A percentile compares a stretch with the other conserved stretches of the same genome.
Conservation (phyloP, 2,329 filamentous ascomycete species). For the Colletotrichum navitas region DNA sequence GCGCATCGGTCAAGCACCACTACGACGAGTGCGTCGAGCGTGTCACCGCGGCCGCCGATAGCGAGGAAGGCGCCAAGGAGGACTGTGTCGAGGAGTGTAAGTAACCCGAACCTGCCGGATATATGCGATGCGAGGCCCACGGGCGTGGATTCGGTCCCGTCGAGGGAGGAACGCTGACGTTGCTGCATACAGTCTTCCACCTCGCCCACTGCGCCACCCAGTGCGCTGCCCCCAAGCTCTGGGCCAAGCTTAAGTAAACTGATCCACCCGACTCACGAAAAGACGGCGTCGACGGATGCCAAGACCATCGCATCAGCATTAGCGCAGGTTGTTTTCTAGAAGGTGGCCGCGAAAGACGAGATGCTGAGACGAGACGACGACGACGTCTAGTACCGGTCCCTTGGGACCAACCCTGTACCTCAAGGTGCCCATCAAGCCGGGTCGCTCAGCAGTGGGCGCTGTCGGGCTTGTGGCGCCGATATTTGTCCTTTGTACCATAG, state of each 20-base stretch:
- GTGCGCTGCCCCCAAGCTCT: slow-evolving; percentile 97
- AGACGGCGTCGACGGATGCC: slow-evolving; percentile 13
- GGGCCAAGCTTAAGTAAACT: slow-evolving; percentile 88
- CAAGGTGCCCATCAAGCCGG: slow-evolving; percentile 18
- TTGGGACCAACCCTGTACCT: slow-evolving; percentile 36
- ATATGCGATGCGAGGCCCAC: neutral
- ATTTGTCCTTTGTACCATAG: slow-evolving; percentile 43
- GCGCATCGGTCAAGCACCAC: slow-evolving; percentile 93
- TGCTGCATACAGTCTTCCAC: slow-evolving; percentile 85
- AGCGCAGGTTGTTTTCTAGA: slow-evolving; percentile 24
- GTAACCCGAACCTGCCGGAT: slow-evolving; percentile 53
- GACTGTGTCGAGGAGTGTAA: slow-evolving; percentile 99
- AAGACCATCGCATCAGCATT: slow-evolving; percentile 17
- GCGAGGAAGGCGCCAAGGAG: slow-evolving; percentile 82
- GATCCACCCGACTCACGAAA: neutral
- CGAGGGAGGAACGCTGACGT: neutral
- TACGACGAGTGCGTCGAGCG: slow-evolving; percentile 98
- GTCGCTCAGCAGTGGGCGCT: slow-evolving; percentile 8
- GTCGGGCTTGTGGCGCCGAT: slow-evolving; percentile 29
- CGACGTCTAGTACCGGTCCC: slow-evolving; percentile 20
- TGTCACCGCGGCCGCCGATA: slow-evolving; percentile 76
- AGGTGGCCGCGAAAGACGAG: slow-evolving; percentile 15
- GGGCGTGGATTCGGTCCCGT: neutral
- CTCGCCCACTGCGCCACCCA: slow-evolving; percentile 93
- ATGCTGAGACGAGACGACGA: slow-evolving; percentile 28